These are phyloP conservation scores for Talaromyces nanjingensis DNA, from an alignment of 495 filamentous ascomycete species.

Conservation along the genomic window DNA sequence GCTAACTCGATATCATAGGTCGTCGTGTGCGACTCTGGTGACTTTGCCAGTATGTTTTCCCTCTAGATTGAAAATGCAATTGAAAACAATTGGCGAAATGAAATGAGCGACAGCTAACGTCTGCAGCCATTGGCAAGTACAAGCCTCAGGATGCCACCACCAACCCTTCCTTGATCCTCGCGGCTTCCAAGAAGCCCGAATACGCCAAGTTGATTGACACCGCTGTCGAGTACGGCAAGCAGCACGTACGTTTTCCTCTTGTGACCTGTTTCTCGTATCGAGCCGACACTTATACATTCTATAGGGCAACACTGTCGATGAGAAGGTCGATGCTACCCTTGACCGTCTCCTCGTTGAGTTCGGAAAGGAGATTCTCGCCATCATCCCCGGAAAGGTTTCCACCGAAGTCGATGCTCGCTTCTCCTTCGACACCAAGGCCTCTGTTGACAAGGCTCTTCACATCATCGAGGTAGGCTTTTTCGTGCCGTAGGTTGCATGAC, in stretches of 20 bases:
- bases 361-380: slow-evolving; percentile 93
- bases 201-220: slow-evolving; percentile 89
- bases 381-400: slow-evolving; percentile 96
- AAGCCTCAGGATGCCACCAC: slow-evolving; percentile 99
- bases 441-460: slow-evolving; percentile 92
- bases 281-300: neutral
- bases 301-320: slow-evolving; percentile 52
- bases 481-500: neutral
- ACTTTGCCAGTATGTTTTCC: slow-evolving; percentile 65
- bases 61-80: slow-evolving; percentile 7
- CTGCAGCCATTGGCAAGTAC: slow-evolving; percentile 92
- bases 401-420: slow-evolving; percentile 96
- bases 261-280: neutral
- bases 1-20: slow-evolving; percentile 41
- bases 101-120: no score
- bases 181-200: slow-evolving; percentile 95
- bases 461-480: slow-evolving; percentile 73
- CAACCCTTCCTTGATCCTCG: slow-evolving; percentile 97
- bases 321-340: slow-evolving; percentile 74
- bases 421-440: slow-evolving; percentile 90
- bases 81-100: no score
- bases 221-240: slow-evolving; percentile 80
- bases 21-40: slow-evolving; percentile 94
- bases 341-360: slow-evolving; percentile 97
- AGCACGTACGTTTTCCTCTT: slow-evolving; percentile 42